Percentiles rank a stretch among this genome's conserved stretches.
phyloP scores from a whole-genome alignment of 2,329 filamentous ascomycete genomes.

The Emergomyces pasteurianus region DNA sequence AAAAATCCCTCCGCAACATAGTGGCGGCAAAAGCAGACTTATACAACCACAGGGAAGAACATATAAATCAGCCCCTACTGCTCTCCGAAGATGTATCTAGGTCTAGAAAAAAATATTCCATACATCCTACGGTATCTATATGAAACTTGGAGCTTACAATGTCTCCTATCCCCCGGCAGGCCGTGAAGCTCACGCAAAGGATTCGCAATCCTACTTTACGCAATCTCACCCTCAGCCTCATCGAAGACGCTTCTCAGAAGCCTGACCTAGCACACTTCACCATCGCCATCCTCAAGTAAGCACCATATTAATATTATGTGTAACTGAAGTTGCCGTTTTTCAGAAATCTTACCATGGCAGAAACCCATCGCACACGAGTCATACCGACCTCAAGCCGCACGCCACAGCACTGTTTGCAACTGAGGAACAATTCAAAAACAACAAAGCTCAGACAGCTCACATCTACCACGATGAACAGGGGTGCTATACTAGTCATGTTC shows the following conservation, averaged over 20 bases:
- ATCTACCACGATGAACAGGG: background rate
- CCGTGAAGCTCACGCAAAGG: background rate
- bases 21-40: background rate
- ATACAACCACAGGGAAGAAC: background rate
- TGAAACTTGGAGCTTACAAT: background rate
- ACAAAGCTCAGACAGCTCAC: background rate
- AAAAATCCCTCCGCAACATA: background rate
- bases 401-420: background rate
- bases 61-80: background rate
- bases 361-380: background rate
- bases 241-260: background rate
- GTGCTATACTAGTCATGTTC: background rate
- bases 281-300: background rate
- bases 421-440: background rate
- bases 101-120: background rate
- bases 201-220: background rate
- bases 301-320: background rate
- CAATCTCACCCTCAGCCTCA: background rate
- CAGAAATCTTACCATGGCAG: background rate
- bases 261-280: background rate
- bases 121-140: background rate
- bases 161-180: background rate
- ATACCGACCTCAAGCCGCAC: background rate
- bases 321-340: background rate
- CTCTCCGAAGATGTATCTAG: background rate